These are phyloP conservation scores for Suillus hirtellus DNA, from an alignment of 768 basidiomycete species.

Conservation along the genomic window DNA sequence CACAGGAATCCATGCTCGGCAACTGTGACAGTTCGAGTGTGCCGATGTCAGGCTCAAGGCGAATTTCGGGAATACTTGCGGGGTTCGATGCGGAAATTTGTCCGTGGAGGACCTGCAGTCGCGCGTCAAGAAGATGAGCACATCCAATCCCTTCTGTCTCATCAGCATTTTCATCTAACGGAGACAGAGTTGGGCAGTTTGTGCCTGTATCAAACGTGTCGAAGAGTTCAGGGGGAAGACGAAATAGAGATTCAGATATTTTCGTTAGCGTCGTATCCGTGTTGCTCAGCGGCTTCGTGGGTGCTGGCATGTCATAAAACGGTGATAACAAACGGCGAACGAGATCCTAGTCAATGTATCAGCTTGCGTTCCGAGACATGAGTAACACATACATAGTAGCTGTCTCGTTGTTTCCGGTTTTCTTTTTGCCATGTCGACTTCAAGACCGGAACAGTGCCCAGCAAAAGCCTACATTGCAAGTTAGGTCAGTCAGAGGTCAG, in stretches of 20 bases:
- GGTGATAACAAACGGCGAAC: constrained; percentile 63
- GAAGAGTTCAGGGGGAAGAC: constrained; percentile 54
- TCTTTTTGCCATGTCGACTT: constrained; percentile 64
- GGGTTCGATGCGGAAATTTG: constrained; percentile 25
- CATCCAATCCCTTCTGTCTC: constrained; percentile 49
- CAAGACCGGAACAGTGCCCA: constrained; percentile 58
- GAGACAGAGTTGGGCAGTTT: constrained; percentile 37
- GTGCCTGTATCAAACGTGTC: constrained; percentile 52
- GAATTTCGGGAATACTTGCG: constrained; percentile 41
- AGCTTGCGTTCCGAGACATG: constrained; percentile 5
- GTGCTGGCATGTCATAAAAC: constrained; percentile 44
- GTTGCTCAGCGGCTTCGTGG: constrained; percentile 38
- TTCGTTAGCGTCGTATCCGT: constrained; percentile 51
- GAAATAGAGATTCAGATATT: constrained; percentile 56
- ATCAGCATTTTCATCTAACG: constrained; percentile 49
- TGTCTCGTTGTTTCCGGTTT: constrained; percentile 58
- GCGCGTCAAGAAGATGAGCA: constrained; percentile 53
- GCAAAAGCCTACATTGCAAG: constrained; percentile 47
- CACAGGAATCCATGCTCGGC: constrained; percentile 35
- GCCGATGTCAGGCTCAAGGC: constrained; percentile 33
- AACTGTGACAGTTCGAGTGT: constrained; percentile 25
- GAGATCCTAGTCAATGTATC: constrained; percentile 52
- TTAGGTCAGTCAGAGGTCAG: constrained; percentile 13
- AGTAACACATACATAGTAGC: constrained; percentile 64
- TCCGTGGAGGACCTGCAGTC: constrained; percentile 47